Percentiles rank a stretch among this genome's conserved stretches.
Conservation (phyloP, 1,139 yeast genomes). For the Debaryomyces nepalensis region DNA sequence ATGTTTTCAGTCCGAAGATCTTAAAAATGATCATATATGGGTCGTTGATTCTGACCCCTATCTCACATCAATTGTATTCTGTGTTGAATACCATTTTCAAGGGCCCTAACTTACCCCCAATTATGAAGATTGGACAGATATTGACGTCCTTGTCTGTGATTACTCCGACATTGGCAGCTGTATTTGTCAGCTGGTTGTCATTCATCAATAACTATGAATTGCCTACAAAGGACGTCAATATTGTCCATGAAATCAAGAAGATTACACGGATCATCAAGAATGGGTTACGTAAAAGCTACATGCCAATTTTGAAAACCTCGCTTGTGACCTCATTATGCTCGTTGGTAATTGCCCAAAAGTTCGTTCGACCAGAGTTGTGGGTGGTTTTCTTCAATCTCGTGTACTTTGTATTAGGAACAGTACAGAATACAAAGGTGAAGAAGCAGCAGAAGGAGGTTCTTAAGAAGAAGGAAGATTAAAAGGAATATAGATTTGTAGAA, state of each 20-base stretch:
- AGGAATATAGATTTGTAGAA: too few relatives aligned
- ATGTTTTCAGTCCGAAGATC: conserved; percentile 52
- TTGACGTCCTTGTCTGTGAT: conserved; percentile 62
- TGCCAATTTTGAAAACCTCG: conserved; percentile 64
- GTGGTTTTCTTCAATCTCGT: conserved; percentile 79
- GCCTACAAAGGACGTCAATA: conserved; percentile 12
- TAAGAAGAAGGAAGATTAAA: conserved; percentile 14
- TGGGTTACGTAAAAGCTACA: conserved; percentile 56
- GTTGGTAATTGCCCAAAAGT: conserved; percentile 73
- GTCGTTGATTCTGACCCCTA: conserved; percentile 69
- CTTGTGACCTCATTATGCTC: conserved; percentile 68
- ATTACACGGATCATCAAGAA: conserved; percentile 26
- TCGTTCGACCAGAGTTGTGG: conserved; percentile 77
- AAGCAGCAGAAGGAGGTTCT: conserved; percentile 30
- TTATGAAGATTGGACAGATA: conserved; percentile 59
- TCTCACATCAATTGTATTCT: conserved; percentile 65
- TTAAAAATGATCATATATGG: conserved; percentile 77
- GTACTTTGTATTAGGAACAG: conserved; percentile 75
- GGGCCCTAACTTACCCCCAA: conserved; percentile 41
- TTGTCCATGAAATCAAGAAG: conserved; percentile 26
- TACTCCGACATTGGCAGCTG: conserved; percentile 64
- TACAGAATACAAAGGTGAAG: conserved; percentile 73
- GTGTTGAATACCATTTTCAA: conserved; percentile 48
- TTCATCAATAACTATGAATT: conserved; percentile 42
- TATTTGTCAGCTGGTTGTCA: conserved; percentile 61